Evolutionary conservation across 108 stramenopile genomes (phyloP).

Genomic region (Fistulifera pelliculosa): DNA sequence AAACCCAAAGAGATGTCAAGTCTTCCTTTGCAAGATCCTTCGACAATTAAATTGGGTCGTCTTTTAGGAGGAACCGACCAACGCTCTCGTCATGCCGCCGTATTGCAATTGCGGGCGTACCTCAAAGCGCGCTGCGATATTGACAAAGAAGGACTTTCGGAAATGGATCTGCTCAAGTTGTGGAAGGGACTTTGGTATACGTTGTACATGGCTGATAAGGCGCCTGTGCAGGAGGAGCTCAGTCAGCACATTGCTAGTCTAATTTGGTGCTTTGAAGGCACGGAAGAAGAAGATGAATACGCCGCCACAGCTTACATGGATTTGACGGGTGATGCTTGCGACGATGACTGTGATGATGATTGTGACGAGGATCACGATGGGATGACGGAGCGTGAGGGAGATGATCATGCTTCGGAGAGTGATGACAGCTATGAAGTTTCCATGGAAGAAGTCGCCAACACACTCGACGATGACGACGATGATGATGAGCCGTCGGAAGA

Average conservation of each 20-base stretch:
- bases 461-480: constrained; percentile 8
- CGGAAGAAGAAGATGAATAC: constrained; percentile 82
- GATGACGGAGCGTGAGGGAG: constrained; percentile 9
- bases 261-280: constrained; percentile 82
- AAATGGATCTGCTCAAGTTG: constrained; percentile 83
- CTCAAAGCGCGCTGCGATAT: constrained; percentile 50
- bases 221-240: constrained; percentile 81
- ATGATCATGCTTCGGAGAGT: neutral
- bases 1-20: constrained; percentile 17
- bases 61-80: constrained; percentile 67
- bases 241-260: constrained; percentile 58
- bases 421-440: constrained; percentile 5
- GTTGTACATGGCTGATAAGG: constrained; percentile 86
- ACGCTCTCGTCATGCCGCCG: constrained; percentile 59
- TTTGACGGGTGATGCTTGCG: constrained; percentile 29
- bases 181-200: constrained; percentile 93
- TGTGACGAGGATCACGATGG: constrained; percentile 14
- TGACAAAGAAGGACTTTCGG: constrained; percentile 53
- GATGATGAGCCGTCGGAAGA: constrained; percentile 10
- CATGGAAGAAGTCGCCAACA: constrained; percentile 8
- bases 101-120: constrained; percentile 54
- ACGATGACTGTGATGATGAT: constrained; percentile 25
- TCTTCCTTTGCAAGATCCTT: constrained; percentile 58
- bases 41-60: constrained; percentile 70
- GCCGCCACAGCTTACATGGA: constrained; percentile 68